These are phyloP conservation scores for Eucalyptus curtisii DNA, from an alignment of 345 rosid genomes.

Conservation along the genomic window DNA sequence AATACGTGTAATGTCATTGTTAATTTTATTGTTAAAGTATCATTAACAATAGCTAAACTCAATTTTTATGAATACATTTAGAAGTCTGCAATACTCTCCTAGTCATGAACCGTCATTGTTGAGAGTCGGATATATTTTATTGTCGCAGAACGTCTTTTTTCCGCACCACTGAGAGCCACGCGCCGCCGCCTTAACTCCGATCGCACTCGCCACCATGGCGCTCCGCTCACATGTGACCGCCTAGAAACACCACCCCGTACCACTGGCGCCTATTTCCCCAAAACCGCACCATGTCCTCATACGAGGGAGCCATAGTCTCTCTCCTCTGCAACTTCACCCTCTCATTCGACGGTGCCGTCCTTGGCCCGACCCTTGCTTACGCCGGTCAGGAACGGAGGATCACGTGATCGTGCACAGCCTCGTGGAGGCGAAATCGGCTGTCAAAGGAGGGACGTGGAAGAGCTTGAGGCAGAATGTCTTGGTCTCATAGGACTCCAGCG, in stretches of 20 bases:
- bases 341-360: constrained; percentile 81
- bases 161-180: not conserved
- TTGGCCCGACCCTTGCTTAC: constrained; percentile 63
- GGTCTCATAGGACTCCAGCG: constrained; percentile 57
- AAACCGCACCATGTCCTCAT: constrained; percentile 40
- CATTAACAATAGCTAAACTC: not conserved
- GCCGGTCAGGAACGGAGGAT: constrained; percentile 8
- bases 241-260: not conserved
- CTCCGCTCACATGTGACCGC: not conserved
- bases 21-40: too few relatives aligned
- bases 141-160: not conserved
- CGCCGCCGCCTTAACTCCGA: not conserved
- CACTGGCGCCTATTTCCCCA: not conserved
- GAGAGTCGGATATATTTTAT: not conserved
- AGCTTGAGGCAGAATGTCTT: constrained; percentile 22
- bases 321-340: constrained; percentile 46
- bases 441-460: constrained; percentile 25
- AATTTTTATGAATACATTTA: not conserved
- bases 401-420: constrained; percentile 46
- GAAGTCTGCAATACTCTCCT: not conserved
- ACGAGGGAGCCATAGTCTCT: constrained; percentile 47
- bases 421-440: constrained; percentile 34
- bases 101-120: not conserved
- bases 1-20: not conserved
- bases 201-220: not conserved